Evolutionary conservation across 2,329 filamentous ascomycete genomes (phyloP), one percentile per base, ranked within the genome.

Genomic region (Fusarium sambucinum): DNA sequence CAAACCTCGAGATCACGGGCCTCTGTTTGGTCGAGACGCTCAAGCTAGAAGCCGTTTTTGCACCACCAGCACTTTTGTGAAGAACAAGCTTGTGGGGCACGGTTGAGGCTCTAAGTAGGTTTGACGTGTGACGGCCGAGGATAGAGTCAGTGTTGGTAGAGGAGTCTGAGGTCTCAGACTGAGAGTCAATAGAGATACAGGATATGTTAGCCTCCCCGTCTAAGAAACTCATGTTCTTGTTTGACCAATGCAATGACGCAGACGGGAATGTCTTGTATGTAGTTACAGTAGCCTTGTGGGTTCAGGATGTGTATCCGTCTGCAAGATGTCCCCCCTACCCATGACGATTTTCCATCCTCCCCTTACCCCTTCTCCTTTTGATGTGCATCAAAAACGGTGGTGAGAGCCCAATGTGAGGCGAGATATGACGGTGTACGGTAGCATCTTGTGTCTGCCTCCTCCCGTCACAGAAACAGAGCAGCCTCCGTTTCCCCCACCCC

Each of bases 201-300:
- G 33, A 48, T 42, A 32, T 41, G 29, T 63, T 47, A 61, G 55
- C 41, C 48, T 65, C 23, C 40, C 33, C 37, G 19, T 38, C 30
- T 35, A 30, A 38, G 30, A 13, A 13, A 13, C n/a, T 21, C n/a
- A 4, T 35, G 16, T 46, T 14, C 46, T 32, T 35, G 40, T 55
- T 63, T 45, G 54, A 50, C 53, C 50, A 70, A 69, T 69, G 59
- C 46, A 56, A 70, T 69, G 66, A 69, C 66, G 66, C 66, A 70
- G 32, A 63, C 55, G 66, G 66, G 66, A 63, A 70, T 63, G 62
- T 47, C 53, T 29, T 16, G n/a, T 10, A 13, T 21, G 27, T 10
- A 13, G 42, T 45, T 45, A 45, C 27, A 33, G 61, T 69, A 69
- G 66, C 66, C 66, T 69, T 63, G 61, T 59, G 27, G 40, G 45